Base-by-base conservation (phyloP, 2,329 filamentous ascomycete genomes). In the Arthrobotrys sinensis region DNA sequence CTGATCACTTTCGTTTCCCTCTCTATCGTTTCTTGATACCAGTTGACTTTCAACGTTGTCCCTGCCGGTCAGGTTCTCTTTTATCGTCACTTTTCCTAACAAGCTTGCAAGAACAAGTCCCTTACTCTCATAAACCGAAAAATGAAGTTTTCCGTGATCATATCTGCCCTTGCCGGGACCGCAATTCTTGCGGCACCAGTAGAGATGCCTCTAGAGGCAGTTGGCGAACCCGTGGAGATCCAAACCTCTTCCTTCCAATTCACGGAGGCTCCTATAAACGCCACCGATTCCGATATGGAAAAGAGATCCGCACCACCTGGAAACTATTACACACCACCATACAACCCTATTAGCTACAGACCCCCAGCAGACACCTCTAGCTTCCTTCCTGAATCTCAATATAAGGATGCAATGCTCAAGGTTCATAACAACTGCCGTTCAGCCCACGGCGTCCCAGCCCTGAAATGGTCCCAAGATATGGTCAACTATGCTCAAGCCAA, bases 101-200 rank as follows among this genome's bases (percentile, higher is more conserved):
- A 38, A 57, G 52, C 4, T 60, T n/a, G n/a, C 19, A 38, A 57
- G 52, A 38, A 36, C 11, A 38, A 12, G 14, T 34, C 34, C 14
- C n/a, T 21, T 24, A 21, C 24, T n/a, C 8, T 10, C 7, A 36
- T 16, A 16, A 40, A 34, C 38, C 3, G 6, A 40, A 60, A 60
- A 50, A 73, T 73, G 69, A 73, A 73, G 62, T 28, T 66, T 63
- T 66, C 69, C 12, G 21, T 73, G 38, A 43, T 72, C 52, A 14
- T 73, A 28, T 66, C 62, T 8, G 55, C 69, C 12, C 60, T 73
- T 55, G 38, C 64, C 4, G 69, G 69, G 11, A 53, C 69, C 16
- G 19, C 69, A 4, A 38, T 53, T 21, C 38, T 73, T 19, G 69
- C 69, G 7, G 60, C 40, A 2, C 69, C 69, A 60, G 11, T 60